Conservation (phyloP, 192 early-diverging fungal species). For the Lobosporangium transversale region DNA sequence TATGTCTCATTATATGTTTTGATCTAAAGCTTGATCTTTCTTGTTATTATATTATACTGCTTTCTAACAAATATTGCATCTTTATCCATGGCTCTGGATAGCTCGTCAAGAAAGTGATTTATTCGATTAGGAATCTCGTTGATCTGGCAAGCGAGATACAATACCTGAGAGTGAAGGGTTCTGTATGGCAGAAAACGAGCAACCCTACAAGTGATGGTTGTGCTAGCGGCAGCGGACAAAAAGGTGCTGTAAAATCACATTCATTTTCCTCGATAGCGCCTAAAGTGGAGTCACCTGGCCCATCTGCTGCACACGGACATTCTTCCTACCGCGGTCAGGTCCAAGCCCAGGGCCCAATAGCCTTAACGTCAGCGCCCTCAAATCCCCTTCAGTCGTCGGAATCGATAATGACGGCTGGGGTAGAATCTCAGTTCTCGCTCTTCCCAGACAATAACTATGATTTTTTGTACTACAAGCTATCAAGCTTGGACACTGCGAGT, state of each 20-base stretch:
- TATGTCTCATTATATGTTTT: background rate
- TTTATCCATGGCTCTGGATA: background rate
- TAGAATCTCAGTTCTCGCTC: background rate
- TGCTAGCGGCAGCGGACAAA: too few relatives aligned
- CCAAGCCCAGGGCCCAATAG: background rate
- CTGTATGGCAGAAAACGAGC: background rate
- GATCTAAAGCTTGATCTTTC: background rate
- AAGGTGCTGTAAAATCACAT: background rate
- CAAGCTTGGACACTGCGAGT: background rate
- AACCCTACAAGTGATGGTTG: too few relatives aligned
- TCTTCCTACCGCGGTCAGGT: background rate
- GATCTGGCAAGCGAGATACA: slow-evolving; percentile 8
- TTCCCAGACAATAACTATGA: background rate
- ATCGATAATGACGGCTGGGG: too few relatives aligned
- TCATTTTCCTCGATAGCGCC: background rate
- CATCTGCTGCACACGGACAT: background rate
- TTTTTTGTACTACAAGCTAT: background rate
- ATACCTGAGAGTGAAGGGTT: background rate
- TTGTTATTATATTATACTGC: background rate
- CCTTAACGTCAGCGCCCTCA: background rate
- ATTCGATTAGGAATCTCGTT: slow-evolving; percentile 10
- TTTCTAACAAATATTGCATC: background rate
- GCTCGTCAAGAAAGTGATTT: slow-evolving; percentile 7
- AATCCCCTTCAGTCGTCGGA: too few relatives aligned
- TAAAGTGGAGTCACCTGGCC: background rate